Conservation (phyloP, 306 rosid species). For the Quercus bicolor region DNA sequence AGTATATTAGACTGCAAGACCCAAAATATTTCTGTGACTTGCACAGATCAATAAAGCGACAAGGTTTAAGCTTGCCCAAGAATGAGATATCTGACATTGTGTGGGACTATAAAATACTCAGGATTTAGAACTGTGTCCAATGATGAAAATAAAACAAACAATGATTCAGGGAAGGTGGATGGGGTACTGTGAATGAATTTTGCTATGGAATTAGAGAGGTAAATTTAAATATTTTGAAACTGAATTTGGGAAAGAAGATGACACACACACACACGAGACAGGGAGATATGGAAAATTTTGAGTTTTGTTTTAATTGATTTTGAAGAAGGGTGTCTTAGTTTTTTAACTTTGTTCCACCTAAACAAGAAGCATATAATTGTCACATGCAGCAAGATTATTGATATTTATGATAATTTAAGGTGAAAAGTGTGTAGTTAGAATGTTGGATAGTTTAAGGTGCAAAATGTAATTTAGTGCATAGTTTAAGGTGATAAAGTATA, state of each 20-base stretch:
- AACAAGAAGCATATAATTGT: too few species aligned
- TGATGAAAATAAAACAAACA: constrained; percentile 31
- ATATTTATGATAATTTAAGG: too few species aligned
- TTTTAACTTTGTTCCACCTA: too few species aligned
- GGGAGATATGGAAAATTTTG: too few species aligned
- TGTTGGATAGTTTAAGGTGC: too few species aligned
- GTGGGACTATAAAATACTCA: constrained; percentile 71
- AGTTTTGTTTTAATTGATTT: too few species aligned
- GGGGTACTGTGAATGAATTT: constrained; percentile 14
- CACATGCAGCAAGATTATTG: too few species aligned
- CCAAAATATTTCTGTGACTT: constrained; percentile 67
- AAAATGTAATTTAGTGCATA: too few species aligned
- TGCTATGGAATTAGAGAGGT: constrained; percentile 7
- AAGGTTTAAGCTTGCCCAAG: constrained; percentile 73
- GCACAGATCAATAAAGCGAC: constrained; percentile 55
- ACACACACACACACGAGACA: too few species aligned
- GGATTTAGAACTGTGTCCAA: constrained; percentile 37
- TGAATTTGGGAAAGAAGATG: not conserved
- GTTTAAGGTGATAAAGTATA: accelerated
- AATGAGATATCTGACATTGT: constrained; percentile 73
- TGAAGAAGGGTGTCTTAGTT: too few species aligned
- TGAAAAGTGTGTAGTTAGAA: too few species aligned
- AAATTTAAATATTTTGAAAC: constrained; percentile 9
- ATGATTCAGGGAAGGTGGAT: constrained; percentile 19
- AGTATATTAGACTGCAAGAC: constrained; percentile 68